A percentile compares a stretch with the other conserved stretches of the same genome.
These are phyloP conservation scores for Sanguinoderma infundibulare DNA, from an alignment of 1,284 basidiomycete species.

Conservation along the genomic window DNA sequence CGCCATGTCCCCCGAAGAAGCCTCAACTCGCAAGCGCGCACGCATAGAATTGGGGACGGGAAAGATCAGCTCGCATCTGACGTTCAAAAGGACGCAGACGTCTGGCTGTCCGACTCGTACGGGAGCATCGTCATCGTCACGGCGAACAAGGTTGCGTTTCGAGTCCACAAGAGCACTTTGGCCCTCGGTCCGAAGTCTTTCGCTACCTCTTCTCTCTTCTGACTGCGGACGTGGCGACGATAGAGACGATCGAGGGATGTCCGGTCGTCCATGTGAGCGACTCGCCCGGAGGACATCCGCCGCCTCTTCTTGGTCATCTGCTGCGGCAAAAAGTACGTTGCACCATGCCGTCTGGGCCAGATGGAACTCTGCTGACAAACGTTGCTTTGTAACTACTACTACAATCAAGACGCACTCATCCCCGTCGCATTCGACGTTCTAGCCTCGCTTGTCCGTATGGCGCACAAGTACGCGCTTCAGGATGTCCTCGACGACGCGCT, in stretches of 20 bases:
- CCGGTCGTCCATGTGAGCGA: neutral
- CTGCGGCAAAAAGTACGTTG: neutral
- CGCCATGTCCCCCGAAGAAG: neutral
- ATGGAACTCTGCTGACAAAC: neutral
- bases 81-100: constrained; percentile 9
- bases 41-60: neutral
- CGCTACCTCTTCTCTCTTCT: neutral
- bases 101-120: constrained; percentile 15
- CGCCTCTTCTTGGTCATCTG: neutral
- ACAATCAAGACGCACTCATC: constrained; percentile 1
- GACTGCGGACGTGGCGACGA: neutral
- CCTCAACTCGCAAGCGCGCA: neutral
- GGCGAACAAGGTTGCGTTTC: neutral
- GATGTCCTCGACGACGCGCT: constrained; percentile 15
- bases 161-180: neutral
- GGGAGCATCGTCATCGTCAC: constrained; percentile 26
- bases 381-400: constrained; percentile 8
- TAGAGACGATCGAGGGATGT: neutral
- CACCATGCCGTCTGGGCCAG: neutral
- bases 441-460: constrained; percentile 15
- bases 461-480: constrained; percentile 19
- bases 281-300: neutral
- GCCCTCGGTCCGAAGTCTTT: neutral
- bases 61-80: neutral
- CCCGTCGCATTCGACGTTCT: constrained; percentile 3